Evolutionary conservation across 495 filamentous ascomycete species (phyloP).

Genomic region (Hypoxylon trugodes): DNA sequence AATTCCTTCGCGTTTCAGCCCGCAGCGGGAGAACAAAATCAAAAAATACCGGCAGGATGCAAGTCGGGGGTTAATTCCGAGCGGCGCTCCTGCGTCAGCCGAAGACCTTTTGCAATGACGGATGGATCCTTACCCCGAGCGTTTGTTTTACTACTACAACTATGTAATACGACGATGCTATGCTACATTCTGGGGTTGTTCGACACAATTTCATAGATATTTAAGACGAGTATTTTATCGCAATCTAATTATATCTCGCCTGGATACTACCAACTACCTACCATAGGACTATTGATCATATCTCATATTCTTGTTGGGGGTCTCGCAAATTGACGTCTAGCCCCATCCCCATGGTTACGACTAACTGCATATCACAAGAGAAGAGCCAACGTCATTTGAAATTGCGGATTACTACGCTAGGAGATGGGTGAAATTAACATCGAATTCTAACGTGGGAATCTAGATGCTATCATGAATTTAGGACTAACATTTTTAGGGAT

Average conservation of each 20-base stretch:
- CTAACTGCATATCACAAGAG: too few species aligned
- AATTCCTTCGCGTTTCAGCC: conserved; percentile 26
- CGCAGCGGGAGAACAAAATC: background rate
- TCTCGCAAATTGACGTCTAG: too few species aligned
- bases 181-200: conserved; percentile 9
- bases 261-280: background rate
- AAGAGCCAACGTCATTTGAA: too few species aligned
- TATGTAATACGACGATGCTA: conserved; percentile 21
- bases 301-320: too few species aligned
- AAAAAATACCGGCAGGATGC: conserved; percentile 1
- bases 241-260: conserved; percentile 1
- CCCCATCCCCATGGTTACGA: too few species aligned
- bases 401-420: too few species aligned
- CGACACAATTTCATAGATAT: conserved; percentile 4
- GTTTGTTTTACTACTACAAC: background rate
- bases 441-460: background rate
- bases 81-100: background rate
- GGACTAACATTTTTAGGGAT: too few species aligned
- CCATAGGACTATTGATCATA: background rate
- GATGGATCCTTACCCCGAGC: conserved; percentile 5
- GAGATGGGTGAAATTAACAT: too few species aligned
- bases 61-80: conserved; percentile 2
- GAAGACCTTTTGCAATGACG: conserved; percentile 23
- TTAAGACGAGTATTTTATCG: background rate
- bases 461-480: too few species aligned